Evolutionary conservation across 306 rosid species (phyloP).

Genomic region (Alnus glutinosa): DNA sequence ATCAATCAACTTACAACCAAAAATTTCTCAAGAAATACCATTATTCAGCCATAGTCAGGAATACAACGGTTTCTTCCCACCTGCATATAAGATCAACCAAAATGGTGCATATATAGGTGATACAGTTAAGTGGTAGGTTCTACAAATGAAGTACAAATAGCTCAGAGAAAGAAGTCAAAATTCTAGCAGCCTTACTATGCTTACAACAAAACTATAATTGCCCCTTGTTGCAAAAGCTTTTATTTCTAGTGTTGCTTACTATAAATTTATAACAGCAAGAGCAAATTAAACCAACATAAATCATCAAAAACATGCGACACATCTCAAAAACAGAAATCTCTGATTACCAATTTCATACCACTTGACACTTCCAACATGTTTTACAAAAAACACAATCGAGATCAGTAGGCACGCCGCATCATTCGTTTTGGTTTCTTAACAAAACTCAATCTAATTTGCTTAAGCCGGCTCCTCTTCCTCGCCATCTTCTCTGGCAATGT

Average conservation of each 20-base stretch:
- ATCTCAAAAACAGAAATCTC: slow-evolving; percentile 14
- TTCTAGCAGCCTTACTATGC: neutral
- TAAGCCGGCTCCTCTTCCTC: slow-evolving; percentile 82
- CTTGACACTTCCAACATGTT: slow-evolving; percentile 1
- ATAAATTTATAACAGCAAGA: neutral
- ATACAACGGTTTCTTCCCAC: slow-evolving; percentile 28
- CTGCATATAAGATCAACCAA: neutral
- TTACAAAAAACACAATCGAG: neutral
- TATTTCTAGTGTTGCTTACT: neutral
- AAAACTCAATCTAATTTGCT: slow-evolving; percentile 75
- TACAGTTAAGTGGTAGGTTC: neutral
- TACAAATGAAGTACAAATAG: neutral
- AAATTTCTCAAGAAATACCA: too few species aligned
- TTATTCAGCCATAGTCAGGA: too few species aligned
- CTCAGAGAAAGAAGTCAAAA: neutral
- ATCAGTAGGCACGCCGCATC: slow-evolving; percentile 46
- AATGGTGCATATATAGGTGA: neutral
- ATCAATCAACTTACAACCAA: too few species aligned
- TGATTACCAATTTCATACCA: slow-evolving; percentile 19
- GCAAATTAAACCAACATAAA: neutral
- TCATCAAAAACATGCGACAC: slow-evolving; percentile 25
- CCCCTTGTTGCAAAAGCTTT: neutral
- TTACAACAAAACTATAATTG: neutral
- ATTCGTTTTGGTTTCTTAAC: slow-evolving; percentile 63
- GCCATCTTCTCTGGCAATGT: slow-evolving; percentile 90